Evolutionary conservation across 176 grass and related monocot species (phyloP), one percentile per base, ranked within the genome.

Genomic region (Oryza glumipatula): DNA sequence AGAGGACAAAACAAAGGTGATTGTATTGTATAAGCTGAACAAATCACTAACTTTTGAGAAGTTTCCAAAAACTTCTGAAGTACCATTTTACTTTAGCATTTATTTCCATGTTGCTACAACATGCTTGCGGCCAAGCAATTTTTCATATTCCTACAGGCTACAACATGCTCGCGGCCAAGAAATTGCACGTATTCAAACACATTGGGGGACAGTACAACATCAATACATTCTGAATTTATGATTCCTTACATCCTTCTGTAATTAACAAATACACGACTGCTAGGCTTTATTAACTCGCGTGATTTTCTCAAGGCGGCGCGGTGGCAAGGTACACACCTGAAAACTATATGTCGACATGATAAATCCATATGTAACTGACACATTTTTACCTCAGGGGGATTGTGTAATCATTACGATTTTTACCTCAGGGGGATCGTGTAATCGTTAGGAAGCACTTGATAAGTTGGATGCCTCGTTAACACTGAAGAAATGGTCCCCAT

Each of bases 401-500:
- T 69, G 92, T 84, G 44, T 76, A 39, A 16, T 88, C 76, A 65
- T 9, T 75, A 39, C 61, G 77, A 80, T 0, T 67, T 65, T 75
- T 94, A 97, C 95, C 92, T 91, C 14, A 76, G 74, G 52, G 84
- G 90, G 36, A 91, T 82, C 49, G 92, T 84, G 44, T 76, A 39
- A 16, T 88, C 76, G 56, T 9, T 75, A 47, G 67, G 80, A 80
- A 73, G 72, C 39, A 73, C 70, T 65, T 76, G 82, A 68, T 82
- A 61, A 81, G 81, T 63, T 73, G 90, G 68, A 91, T 68, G 67
- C 2, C 35, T 46, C 68, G 78, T 79, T 67, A 95, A 87, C 64
- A 87, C 90, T 8, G 64, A 22, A 76, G 86, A n/a, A 46, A 75
- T 76, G 67, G 60, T 74, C 63, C 30, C 80, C 64, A 83, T 88